phyloP scores from a whole-genome alignment of 352 stramenopile genomes.

The Pythium scleroteichum region DNA sequence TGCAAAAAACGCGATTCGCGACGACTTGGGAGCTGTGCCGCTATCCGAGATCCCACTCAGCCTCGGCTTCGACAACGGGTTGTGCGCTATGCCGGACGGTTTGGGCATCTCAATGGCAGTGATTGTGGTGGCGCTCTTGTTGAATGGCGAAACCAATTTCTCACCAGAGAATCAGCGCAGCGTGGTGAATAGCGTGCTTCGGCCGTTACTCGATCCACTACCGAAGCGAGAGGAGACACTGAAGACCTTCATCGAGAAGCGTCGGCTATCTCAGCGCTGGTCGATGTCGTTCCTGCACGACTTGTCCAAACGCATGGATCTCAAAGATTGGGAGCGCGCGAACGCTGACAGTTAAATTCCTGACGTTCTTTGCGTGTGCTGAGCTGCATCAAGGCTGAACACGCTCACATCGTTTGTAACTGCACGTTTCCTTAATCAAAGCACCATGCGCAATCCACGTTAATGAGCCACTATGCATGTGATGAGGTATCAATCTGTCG shows the following conservation, averaged over 20 bases:
- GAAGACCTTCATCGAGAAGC: constrained; percentile 32
- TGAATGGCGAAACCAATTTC: constrained; percentile 16
- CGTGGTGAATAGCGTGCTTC: constrained; percentile 15
- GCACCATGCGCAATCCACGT: background rate
- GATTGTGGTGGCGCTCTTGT: constrained; percentile 2
- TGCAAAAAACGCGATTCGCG: background rate
- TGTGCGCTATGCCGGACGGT: background rate
- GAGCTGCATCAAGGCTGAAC: too few species aligned
- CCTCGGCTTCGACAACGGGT: background rate
- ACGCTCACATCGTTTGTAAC: too few species aligned
- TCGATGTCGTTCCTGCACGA: constrained; percentile 40
- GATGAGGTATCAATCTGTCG: too few species aligned
- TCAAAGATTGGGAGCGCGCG: constrained; percentile 20
- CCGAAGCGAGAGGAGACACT: constrained; percentile 25
- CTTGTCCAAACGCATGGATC: constrained; percentile 39
- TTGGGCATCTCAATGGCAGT: constrained; percentile 3
- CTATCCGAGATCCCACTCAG: constrained; percentile 7
- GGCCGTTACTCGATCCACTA: constrained; percentile 24
- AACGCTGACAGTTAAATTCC: too few species aligned
- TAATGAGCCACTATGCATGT: too few species aligned
- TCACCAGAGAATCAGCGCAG: background rate
- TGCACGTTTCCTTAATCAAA: background rate
- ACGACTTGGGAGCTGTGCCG: background rate
- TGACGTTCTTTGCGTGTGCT: too few species aligned
- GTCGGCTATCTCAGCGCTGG: constrained; percentile 38